Conservation (phyloP, 2,329 filamentous ascomycete species). For the Cladosporium cucumerinum region DNA sequence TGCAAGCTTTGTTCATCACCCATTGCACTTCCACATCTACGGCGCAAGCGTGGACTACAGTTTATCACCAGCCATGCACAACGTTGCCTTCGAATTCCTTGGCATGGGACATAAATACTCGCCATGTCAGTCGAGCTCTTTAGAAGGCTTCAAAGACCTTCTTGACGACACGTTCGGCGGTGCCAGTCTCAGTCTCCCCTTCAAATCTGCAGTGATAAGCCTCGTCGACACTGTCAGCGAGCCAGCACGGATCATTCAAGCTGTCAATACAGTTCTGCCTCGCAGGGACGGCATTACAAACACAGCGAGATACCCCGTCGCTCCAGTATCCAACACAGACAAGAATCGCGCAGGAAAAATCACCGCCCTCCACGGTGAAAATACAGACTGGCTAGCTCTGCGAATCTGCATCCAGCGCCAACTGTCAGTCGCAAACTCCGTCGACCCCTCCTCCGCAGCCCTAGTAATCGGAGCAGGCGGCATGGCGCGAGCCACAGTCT, state of each 20-base stretch:
- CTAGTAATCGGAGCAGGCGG: slow-evolving; percentile 43
- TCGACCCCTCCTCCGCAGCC: not conserved
- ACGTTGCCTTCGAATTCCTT: slow-evolving; percentile 58
- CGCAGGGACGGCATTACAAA: slow-evolving; percentile 58
- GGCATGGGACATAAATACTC: slow-evolving; percentile 64
- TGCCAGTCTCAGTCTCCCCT: slow-evolving; percentile 65
- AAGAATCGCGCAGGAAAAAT: slow-evolving; percentile 62
- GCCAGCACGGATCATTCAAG: slow-evolving; percentile 68
- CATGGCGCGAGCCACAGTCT: slow-evolving; percentile 38
- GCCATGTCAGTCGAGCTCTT: slow-evolving; percentile 56
- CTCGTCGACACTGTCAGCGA: slow-evolving; percentile 62
- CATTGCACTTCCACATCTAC: slow-evolving; percentile 66
- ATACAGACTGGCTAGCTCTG: slow-evolving; percentile 74
- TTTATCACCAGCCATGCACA: slow-evolving; percentile 71
- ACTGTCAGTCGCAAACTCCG: slow-evolving; percentile 62
- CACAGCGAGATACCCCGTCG: slow-evolving; percentile 35
- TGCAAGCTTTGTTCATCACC: slow-evolving; percentile 52
- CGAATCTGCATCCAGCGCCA: slow-evolving; percentile 65
- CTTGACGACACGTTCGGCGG: slow-evolving; percentile 67
- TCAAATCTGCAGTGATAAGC: slow-evolving; percentile 66
- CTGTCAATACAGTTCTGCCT: slow-evolving; percentile 69
- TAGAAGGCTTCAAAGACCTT: slow-evolving; percentile 60
- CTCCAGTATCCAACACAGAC: slow-evolving; percentile 49
- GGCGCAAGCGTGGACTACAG: slow-evolving; percentile 66
- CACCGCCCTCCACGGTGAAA: slow-evolving; percentile 67